Percentiles rank a stretch among this genome's conserved stretches.
Evolutionary conservation across 768 basidiomycete genomes (phyloP).

Genomic region (Sistotremastrum suecicum): DNA sequence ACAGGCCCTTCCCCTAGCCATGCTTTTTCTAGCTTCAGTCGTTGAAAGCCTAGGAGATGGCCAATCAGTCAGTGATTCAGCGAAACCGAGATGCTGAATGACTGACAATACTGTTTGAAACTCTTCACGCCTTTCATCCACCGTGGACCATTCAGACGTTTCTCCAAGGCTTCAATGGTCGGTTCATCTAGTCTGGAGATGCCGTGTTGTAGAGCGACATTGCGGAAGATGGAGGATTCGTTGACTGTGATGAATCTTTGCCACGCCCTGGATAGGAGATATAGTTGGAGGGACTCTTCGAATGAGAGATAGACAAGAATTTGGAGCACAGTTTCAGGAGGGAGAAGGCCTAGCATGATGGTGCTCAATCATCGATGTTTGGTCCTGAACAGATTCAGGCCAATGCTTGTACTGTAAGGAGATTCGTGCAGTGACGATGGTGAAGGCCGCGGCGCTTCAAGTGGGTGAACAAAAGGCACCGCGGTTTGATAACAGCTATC

Average conservation of each 20-base stretch:
- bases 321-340: constrained; percentile 41
- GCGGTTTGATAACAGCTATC: no score
- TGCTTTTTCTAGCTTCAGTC: constrained; percentile 28
- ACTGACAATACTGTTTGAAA: constrained; percentile 55
- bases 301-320: constrained; percentile 38
- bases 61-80: background rate
- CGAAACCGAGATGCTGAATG: constrained; percentile 1
- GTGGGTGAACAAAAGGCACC: no score
- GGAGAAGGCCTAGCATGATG: constrained; percentile 30
- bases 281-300: constrained; percentile 23
- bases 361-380: background rate
- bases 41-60: constrained; percentile 20
- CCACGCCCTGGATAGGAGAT: constrained; percentile 31
- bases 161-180: constrained; percentile 17
- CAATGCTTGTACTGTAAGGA: no score
- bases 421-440: no score
- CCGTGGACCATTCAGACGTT: constrained; percentile 16
- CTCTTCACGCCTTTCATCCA: constrained; percentile 22
- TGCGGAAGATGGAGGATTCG: constrained; percentile 39
- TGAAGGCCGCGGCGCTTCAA: no score
- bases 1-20: constrained; percentile 36
- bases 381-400: no score
- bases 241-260: constrained; percentile 31
- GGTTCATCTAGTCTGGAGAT: constrained; percentile 20
- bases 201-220: constrained; percentile 37